Evolutionary conservation across 2,329 filamentous ascomycete genomes (phyloP).

Genomic region (Monosporascus sp.): DNA sequence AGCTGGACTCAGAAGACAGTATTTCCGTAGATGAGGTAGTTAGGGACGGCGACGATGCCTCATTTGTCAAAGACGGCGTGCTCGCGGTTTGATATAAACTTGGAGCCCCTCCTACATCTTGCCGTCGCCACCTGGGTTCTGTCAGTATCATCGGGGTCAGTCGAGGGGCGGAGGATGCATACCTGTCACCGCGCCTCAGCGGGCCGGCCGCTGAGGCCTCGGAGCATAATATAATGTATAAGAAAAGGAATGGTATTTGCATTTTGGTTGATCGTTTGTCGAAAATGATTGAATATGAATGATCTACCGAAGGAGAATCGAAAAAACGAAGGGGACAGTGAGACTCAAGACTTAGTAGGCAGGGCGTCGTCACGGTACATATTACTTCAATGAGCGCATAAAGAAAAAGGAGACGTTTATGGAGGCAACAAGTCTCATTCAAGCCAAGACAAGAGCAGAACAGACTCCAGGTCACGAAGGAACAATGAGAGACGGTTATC

Average conservation of each 20-base stretch:
- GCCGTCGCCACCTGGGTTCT: conserved; percentile 15
- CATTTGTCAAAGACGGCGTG: conserved; percentile 6
- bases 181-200: conserved; percentile 22
- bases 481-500: neutral
- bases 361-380: neutral
- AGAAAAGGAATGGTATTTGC: conserved; percentile 21
- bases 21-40: conserved; percentile 1
- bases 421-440: neutral
- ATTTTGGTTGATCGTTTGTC: conserved; percentile 8
- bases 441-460: neutral
- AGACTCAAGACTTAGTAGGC: neutral
- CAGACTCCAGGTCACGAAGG: neutral
- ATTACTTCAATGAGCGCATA: neutral
- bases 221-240: conserved; percentile 23
- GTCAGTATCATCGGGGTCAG: conserved; percentile 12
- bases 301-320: too few relatives aligned
- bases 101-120: conserved; percentile 10
- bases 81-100: conserved; percentile 15
- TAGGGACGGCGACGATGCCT: neutral
- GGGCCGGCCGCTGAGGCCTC: conserved; percentile 26
- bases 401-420: neutral
- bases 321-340: neutral
- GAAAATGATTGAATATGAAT: too few relatives aligned
- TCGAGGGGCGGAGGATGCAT: conserved; percentile 7
- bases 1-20: too few relatives aligned